Percentiles rank a stretch among this genome's conserved stretches.
Conservation (phyloP, 345 rosid genomes). For the Eucalyptus viminalis region DNA sequence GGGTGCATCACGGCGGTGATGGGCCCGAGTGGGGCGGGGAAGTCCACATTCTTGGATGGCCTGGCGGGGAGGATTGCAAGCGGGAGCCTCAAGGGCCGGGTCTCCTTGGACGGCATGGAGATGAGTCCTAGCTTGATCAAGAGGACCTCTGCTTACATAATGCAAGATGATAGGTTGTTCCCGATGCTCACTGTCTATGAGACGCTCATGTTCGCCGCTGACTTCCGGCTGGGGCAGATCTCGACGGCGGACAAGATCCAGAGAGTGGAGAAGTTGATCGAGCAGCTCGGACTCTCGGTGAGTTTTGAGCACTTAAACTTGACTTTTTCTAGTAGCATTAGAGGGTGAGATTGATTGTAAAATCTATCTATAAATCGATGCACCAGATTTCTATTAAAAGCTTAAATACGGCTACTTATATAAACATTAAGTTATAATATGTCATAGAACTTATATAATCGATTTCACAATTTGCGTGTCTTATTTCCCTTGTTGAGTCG, state of each 20-base stretch:
- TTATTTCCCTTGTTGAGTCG: too few species aligned
- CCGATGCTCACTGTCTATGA: slow-evolving; percentile 70
- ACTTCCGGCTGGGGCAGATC: slow-evolving; percentile 41
- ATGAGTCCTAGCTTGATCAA: slow-evolving; percentile 42
- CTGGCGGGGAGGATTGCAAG: slow-evolving; percentile 48
- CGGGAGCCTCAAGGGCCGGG: slow-evolving; percentile 49
- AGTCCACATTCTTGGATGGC: slow-evolving; percentile 57
- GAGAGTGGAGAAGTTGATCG: slow-evolving; percentile 38
- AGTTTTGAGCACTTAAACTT: not conserved
- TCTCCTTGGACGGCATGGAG: slow-evolving; percentile 34
- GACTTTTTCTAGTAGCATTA: not conserved
- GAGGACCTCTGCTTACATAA: slow-evolving; percentile 57
- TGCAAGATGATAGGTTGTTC: slow-evolving; percentile 60
- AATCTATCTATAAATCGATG: not conserved
- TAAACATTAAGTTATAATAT: not conserved
- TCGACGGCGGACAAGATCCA: slow-evolving; percentile 26
- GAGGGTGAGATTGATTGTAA: not conserved
- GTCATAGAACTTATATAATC: not conserved
- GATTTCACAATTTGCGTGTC: too few species aligned
- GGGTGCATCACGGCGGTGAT: slow-evolving; percentile 60
- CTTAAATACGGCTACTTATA: not conserved
- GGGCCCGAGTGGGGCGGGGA: slow-evolving; percentile 74
- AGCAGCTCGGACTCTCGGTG: slow-evolving; percentile 35
- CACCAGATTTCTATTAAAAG: not conserved
- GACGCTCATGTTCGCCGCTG: slow-evolving; percentile 60